phyloP scores from a whole-genome alignment of 441 rosid species.

The Adansonia madagascariensis region DNA sequence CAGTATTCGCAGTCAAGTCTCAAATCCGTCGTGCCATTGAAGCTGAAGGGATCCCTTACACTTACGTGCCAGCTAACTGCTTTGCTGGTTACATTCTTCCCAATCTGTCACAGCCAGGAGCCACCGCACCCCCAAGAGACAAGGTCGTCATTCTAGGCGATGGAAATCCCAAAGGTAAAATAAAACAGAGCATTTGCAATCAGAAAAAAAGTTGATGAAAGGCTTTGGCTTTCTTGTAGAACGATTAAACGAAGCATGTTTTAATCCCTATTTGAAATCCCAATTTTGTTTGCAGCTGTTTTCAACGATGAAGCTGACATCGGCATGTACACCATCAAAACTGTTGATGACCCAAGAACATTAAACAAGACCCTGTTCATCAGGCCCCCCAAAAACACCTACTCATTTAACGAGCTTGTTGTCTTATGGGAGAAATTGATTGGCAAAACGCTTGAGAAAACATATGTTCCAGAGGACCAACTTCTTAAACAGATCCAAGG shows the following conservation, averaged over 20 bases:
- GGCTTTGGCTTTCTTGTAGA: neutral
- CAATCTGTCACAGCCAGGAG: slow-evolving; percentile 51
- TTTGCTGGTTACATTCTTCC: slow-evolving; percentile 54
- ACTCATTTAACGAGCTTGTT: slow-evolving; percentile 58
- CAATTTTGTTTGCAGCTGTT: slow-evolving; percentile 41
- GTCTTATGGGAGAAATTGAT: slow-evolving; percentile 64
- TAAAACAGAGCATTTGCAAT: neutral
- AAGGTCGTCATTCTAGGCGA: slow-evolving; percentile 53
- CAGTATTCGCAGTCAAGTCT: slow-evolving; percentile 45
- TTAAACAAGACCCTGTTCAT: slow-evolving; percentile 55
- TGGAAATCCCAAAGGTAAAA: slow-evolving; percentile 57
- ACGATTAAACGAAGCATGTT: neutral
- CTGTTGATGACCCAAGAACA: slow-evolving; percentile 61
- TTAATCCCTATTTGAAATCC: neutral
- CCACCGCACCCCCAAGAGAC: slow-evolving; percentile 58
- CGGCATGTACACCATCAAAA: slow-evolving; percentile 51
- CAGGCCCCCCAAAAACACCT: slow-evolving; percentile 54
- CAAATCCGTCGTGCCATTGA: slow-evolving; percentile 54
- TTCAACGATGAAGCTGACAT: slow-evolving; percentile 58
- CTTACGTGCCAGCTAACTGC: slow-evolving; percentile 51
- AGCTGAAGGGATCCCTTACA: slow-evolving; percentile 59
- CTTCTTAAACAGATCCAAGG: slow-evolving; percentile 59
- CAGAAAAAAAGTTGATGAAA: neutral
- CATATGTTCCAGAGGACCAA: slow-evolving; percentile 49
- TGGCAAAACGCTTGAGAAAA: slow-evolving; percentile 58